Evolutionary conservation across 2,329 filamentous ascomycete genomes (phyloP).

Genomic region (Lojkania enalia): DNA sequence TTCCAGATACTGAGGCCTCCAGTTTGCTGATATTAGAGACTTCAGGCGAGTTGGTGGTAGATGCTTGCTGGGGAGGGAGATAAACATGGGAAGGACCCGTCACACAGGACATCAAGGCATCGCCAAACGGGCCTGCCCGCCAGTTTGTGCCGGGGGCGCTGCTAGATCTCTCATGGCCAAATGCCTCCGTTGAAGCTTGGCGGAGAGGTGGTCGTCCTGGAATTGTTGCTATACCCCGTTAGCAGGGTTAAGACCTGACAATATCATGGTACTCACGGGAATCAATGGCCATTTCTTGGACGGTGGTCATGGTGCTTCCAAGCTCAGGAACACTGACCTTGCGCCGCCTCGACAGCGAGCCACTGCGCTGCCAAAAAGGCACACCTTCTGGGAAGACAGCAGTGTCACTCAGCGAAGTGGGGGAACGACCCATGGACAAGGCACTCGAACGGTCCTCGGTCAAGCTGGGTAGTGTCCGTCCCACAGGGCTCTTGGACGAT

Average conservation of each 20-base stretch:
- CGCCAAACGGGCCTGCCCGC: constrained; percentile 45
- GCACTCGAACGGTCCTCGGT: constrained; percentile 41
- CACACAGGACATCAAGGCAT: constrained; percentile 45
- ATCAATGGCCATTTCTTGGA: constrained; percentile 44
- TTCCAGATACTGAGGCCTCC: constrained; percentile 18
- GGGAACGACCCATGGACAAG: constrained; percentile 43
- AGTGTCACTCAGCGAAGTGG: constrained; percentile 47
- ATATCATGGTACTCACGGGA: constrained; percentile 39
- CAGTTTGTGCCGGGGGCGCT: constrained; percentile 45
- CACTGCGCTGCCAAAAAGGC: constrained; percentile 42
- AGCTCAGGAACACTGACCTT: constrained; percentile 49
- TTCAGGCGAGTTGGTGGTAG: constrained; percentile 19
- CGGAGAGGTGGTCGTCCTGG: constrained; percentile 46
- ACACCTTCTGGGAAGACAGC: constrained; percentile 35
- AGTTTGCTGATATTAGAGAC: constrained; percentile 14
- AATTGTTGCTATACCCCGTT: constrained; percentile 41
- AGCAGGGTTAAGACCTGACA: constrained; percentile 11
- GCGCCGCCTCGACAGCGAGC: constrained; percentile 44
- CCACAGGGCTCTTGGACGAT: constrained; percentile 31
- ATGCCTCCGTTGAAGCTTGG: constrained; percentile 36
- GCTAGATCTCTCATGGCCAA: constrained; percentile 45
- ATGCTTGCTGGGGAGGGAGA: constrained; percentile 21
- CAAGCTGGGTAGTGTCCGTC: constrained; percentile 19
- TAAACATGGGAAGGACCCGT: constrained; percentile 38
- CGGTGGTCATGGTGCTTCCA: constrained; percentile 43